Evolutionary conservation across 208 protist genomes (phyloP).

Genomic region (Tetramitus jugosus): DNA sequence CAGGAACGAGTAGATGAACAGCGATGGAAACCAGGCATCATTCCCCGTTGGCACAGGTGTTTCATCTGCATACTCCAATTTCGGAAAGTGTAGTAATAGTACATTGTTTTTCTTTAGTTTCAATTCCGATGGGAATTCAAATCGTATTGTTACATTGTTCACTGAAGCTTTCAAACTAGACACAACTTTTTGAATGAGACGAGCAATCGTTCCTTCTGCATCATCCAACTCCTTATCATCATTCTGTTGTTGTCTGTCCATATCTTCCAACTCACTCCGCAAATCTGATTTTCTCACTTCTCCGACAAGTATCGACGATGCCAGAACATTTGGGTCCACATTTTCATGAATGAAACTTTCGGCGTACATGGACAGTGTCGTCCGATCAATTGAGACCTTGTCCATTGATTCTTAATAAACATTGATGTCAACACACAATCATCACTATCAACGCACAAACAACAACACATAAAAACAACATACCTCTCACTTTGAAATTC

Average conservation of each 20-base stretch:
- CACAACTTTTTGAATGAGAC: background rate
- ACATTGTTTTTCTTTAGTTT: background rate
- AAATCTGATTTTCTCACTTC: constrained; percentile 10
- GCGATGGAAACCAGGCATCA: background rate
- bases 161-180: background rate
- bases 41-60: background rate
- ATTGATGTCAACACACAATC: too few species aligned
- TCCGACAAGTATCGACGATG: background rate
- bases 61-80: constrained; percentile 9
- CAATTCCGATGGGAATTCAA: background rate
- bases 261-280: background rate
- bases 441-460: too few species aligned
- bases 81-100: constrained; percentile 5
- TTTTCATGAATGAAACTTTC: background rate
- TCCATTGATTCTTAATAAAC: too few species aligned
- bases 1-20: background rate
- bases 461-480: too few species aligned
- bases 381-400: too few species aligned
- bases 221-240: background rate
- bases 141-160: background rate
- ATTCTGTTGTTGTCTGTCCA: background rate
- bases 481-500: background rate
- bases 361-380: background rate
- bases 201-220: background rate
- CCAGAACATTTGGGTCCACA: background rate